Percentiles rank a stretch among this genome's conserved stretches.
Evolutionary conservation across 2,329 filamentous ascomycete species (phyloP).

Genomic region (Diaporthe batatas): DNA sequence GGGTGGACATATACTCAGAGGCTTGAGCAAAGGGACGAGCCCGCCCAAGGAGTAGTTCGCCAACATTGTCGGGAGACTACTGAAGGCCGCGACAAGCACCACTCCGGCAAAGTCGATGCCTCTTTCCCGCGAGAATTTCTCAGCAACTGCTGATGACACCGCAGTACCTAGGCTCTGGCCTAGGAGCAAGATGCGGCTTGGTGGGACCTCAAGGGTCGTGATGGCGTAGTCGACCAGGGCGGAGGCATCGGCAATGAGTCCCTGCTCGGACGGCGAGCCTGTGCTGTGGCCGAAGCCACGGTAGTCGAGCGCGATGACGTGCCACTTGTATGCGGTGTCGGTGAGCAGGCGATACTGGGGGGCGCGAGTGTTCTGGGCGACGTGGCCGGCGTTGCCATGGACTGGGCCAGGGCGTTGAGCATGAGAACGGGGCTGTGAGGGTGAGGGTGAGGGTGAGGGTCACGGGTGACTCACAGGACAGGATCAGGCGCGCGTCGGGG

Average conservation of each 20-base stretch:
- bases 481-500: constrained; percentile 72
- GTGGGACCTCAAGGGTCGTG: constrained; percentile 71
- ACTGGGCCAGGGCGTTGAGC: constrained; percentile 3
- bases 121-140: constrained; percentile 71
- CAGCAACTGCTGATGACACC: constrained; percentile 79
- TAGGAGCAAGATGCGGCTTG: constrained; percentile 81
- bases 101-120: constrained; percentile 82
- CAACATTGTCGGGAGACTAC: constrained; percentile 78
- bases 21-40: constrained; percentile 81
- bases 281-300: constrained; percentile 87
- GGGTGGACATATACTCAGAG: constrained; percentile 75
- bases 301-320: constrained; percentile 92
- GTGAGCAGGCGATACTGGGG: constrained; percentile 83
- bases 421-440: constrained; percentile 30
- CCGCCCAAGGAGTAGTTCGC: constrained; percentile 85
- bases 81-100: constrained; percentile 85
- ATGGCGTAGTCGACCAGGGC: constrained; percentile 81
- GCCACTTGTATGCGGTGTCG: constrained; percentile 75
- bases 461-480: constrained; percentile 68
- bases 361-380: constrained; percentile 83
- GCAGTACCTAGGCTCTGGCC: constrained; percentile 93
- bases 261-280: constrained; percentile 83
- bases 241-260: constrained; percentile 83
- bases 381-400: constrained; percentile 79
- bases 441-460: too few relatives aligned